Conservation (phyloP, 805 yeast genomes). For the Schwanniomyces polymorphus region DNA sequence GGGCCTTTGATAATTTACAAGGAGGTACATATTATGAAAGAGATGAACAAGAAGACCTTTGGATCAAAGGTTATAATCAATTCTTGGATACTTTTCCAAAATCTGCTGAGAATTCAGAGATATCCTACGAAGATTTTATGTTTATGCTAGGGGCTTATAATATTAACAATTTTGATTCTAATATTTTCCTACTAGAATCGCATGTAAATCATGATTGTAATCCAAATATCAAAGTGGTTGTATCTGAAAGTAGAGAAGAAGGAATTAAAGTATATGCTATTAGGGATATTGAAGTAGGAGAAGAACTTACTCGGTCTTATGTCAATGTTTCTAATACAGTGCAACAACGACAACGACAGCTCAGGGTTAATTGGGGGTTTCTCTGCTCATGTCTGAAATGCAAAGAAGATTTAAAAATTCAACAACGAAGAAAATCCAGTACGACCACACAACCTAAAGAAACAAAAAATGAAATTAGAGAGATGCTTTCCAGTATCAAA, state of each 20-base stretch:
- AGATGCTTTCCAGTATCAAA: conserved; percentile 44
- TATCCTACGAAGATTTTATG: conserved; percentile 55
- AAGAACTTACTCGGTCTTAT: conserved; percentile 69
- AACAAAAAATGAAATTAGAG: conserved; percentile 40
- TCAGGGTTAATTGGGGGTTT: conserved; percentile 81
- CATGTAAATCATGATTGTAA: conserved; percentile 77
- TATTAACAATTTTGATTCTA: conserved; percentile 69
- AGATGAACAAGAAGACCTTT: conserved; percentile 56
- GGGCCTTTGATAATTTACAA: conserved; percentile 50
- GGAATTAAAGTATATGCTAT: conserved; percentile 64
- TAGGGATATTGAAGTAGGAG: conserved; percentile 57
- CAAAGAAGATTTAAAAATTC: conserved; percentile 47
- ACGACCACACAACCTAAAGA: conserved; percentile 17
- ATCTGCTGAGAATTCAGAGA: conserved; percentile 20
- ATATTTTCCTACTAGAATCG: conserved; percentile 60
- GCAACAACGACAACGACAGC: conserved; percentile 60
- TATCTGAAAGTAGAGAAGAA: conserved; percentile 41
- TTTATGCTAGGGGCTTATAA: conserved; percentile 69
- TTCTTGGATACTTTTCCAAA: conserved; percentile 51
- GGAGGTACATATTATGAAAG: conserved; percentile 55
- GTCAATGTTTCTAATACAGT: conserved; percentile 66
- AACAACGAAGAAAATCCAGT: conserved; percentile 48
- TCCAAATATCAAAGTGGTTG: conserved; percentile 62
- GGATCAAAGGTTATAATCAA: conserved; percentile 57
- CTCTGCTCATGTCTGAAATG: conserved; percentile 68